These are phyloP conservation scores for Penicillium arizonense DNA, from an alignment of 495 filamentous ascomycete genomes.

Conservation along the genomic window DNA sequence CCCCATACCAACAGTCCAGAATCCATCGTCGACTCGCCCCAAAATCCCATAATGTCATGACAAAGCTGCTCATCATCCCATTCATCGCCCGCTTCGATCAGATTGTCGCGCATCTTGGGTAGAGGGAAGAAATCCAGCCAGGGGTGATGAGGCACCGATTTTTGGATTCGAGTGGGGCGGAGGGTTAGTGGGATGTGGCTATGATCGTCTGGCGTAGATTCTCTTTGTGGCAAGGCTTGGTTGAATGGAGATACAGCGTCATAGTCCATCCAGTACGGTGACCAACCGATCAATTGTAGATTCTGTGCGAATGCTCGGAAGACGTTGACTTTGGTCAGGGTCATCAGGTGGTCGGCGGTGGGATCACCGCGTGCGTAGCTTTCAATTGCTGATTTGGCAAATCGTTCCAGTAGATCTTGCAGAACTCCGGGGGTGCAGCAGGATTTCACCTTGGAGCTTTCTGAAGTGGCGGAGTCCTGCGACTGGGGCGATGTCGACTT, in stretches of 20 bases:
- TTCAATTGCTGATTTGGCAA: slow-evolving; percentile 28
- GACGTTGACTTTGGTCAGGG: slow-evolving; percentile 41
- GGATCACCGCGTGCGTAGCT: slow-evolving; percentile 32
- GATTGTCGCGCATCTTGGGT: slow-evolving; percentile 48
- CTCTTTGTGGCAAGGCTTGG: background rate
- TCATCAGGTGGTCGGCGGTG: slow-evolving; percentile 40
- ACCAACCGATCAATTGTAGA: slow-evolving; percentile 13
- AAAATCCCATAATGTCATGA: slow-evolving; percentile 46
- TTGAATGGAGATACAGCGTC: slow-evolving; percentile 36
- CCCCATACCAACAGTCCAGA: slow-evolving; percentile 51
- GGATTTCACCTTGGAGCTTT: background rate
- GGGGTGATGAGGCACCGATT: slow-evolving; percentile 40
- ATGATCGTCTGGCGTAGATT: background rate
- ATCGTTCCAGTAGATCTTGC: slow-evolving; percentile 14
- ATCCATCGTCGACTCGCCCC: slow-evolving; percentile 30
- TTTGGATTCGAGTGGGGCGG: slow-evolving; percentile 47
- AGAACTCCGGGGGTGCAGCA: background rate
- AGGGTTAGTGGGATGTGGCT: slow-evolving; percentile 37
- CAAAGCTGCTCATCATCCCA: slow-evolving; percentile 49
- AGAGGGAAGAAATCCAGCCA: slow-evolving; percentile 57
- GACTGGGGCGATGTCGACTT: slow-evolving; percentile 5
- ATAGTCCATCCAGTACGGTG: slow-evolving; percentile 26
- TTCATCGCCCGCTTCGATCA: slow-evolving; percentile 37
- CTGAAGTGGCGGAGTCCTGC: background rate
- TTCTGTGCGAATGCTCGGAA: slow-evolving; percentile 35